Conservation (phyloP, 2,329 filamentous ascomycete genomes). For the Penicillium sp. region DNA sequence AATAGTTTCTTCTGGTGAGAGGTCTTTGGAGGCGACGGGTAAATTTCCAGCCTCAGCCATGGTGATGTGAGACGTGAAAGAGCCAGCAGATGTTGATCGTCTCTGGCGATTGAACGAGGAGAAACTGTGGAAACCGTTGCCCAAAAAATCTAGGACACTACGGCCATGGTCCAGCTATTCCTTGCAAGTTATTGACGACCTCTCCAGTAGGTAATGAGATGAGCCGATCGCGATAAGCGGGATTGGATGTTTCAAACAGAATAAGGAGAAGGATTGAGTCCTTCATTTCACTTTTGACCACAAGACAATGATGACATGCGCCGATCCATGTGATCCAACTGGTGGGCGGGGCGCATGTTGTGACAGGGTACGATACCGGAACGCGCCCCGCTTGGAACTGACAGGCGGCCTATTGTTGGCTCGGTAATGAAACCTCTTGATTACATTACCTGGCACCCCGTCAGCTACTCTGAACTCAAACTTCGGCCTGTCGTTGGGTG, state of each 20-base stretch:
- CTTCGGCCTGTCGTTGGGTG: not conserved
- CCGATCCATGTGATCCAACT: constrained; percentile 17
- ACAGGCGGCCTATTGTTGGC: not conserved
- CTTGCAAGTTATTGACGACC: not conserved
- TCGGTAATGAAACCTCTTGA: not conserved
- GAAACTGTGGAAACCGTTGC: constrained; percentile 7
- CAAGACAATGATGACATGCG: constrained; percentile 17
- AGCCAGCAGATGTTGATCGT: not conserved
- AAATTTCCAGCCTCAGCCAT: constrained; percentile 8
- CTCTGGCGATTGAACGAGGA: constrained; percentile 1
- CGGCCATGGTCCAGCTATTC: constrained; percentile 13
- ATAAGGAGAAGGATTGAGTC: constrained; percentile 4
- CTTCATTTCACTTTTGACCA: constrained; percentile 8
- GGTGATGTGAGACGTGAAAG: not conserved
- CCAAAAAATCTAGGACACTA: constrained; percentile 8
- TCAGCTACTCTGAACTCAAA: not conserved
- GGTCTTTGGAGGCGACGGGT: constrained; percentile 1
- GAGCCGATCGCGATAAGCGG: not conserved
- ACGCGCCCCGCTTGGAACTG: not conserved
- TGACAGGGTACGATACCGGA: constrained; percentile 4
- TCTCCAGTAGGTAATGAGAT: constrained; percentile 1
- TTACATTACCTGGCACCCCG: constrained; percentile 2
- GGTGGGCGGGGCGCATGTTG: constrained; percentile 12
- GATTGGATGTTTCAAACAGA: not conserved
- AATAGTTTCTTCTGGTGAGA: not conserved